These are phyloP conservation scores for Simplicillium aogashimaense DNA, from an alignment of 2,329 filamentous ascomycete genomes.

Conservation along the genomic window DNA sequence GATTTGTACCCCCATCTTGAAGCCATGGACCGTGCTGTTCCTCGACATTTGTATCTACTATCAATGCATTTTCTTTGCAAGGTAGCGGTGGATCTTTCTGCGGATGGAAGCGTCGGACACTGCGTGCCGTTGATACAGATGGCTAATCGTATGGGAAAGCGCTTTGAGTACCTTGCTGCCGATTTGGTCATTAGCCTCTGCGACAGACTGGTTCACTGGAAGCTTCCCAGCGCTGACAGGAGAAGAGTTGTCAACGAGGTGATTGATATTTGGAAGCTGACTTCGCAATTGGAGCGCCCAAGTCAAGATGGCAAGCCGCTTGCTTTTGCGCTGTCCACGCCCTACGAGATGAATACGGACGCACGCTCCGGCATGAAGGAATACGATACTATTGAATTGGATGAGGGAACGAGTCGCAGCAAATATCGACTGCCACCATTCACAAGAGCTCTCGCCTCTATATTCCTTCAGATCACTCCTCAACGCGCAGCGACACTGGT, in stretches of 20 bases:
- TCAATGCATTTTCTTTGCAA: conserved; percentile 1
- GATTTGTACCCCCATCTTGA: conserved; percentile 20
- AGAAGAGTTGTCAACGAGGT: conserved; percentile 15
- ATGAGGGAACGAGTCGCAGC: no score
- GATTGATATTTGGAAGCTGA: conserved; percentile 24
- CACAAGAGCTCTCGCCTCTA: conserved; percentile 11
- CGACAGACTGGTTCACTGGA: no score
- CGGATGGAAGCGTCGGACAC: no score
- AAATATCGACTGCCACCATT: no score
- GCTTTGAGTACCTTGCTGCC: no score
- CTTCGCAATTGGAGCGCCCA: conserved; percentile 21
- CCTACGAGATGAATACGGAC: no score
- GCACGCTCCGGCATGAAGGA: no score
- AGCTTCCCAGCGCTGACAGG: conserved; percentile 3
- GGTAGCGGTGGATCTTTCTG: no score
- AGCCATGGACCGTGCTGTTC: conserved; percentile 14
- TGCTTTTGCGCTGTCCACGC: conserved; percentile 18
- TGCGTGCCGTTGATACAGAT: no score
- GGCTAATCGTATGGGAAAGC: no score
- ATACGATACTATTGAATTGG: no score
- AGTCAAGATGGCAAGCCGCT: conserved; percentile 12
- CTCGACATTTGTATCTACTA: conserved; percentile 16
- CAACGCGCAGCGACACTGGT: conserved; percentile 15
- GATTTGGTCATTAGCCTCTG: no score
- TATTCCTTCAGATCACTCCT: conserved; percentile 20